Evolutionary conservation across 2,329 filamentous ascomycete genomes (phyloP).

Genomic region (Neodidymelliopsis sp.): DNA sequence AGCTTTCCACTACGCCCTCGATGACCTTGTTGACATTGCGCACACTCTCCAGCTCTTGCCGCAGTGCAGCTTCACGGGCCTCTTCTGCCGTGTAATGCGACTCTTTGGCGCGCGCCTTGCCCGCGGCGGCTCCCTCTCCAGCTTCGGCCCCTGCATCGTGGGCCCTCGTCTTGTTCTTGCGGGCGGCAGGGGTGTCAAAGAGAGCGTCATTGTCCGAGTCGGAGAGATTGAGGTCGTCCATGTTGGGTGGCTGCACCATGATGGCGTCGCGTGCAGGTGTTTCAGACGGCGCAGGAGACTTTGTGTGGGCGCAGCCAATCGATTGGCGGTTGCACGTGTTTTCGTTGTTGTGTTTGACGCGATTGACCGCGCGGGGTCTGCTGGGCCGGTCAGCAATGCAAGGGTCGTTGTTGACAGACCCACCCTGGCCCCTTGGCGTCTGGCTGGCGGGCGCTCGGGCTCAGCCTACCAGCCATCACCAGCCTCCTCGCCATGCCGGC

Average conservation of each 20-base stretch:
- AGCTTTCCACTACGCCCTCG: constrained; percentile 75
- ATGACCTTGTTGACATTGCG: constrained; percentile 88
- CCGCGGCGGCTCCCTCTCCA: constrained; percentile 51
- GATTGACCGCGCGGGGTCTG: constrained; percentile 25
- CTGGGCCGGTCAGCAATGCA: constrained; percentile 13
- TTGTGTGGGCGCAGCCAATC: constrained; percentile 14
- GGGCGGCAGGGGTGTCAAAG: constrained; percentile 62
- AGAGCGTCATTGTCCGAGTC: constrained; percentile 65
- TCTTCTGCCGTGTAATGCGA: constrained; percentile 69
- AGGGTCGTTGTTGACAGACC: constrained; percentile 21
- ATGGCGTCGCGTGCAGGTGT: not conserved
- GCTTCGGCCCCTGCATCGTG: constrained; percentile 37
- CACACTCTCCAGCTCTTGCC: constrained; percentile 81
- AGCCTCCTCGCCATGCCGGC: constrained; percentile 31
- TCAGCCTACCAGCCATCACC: constrained; percentile 31
- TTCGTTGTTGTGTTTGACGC: constrained; percentile 35
- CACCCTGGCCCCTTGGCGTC: not conserved
- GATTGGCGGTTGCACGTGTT: constrained; percentile 10
- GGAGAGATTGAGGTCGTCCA: constrained; percentile 61
- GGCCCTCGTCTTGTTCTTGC: constrained; percentile 48
- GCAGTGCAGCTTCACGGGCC: constrained; percentile 75
- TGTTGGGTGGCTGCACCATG: constrained; percentile 52
- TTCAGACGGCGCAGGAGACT: not conserved
- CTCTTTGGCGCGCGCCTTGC: constrained; percentile 53
- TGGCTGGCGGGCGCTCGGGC: not conserved